Evolutionary conservation across 331 rosid genomes (phyloP).

Genomic region (Saraca asoca): DNA sequence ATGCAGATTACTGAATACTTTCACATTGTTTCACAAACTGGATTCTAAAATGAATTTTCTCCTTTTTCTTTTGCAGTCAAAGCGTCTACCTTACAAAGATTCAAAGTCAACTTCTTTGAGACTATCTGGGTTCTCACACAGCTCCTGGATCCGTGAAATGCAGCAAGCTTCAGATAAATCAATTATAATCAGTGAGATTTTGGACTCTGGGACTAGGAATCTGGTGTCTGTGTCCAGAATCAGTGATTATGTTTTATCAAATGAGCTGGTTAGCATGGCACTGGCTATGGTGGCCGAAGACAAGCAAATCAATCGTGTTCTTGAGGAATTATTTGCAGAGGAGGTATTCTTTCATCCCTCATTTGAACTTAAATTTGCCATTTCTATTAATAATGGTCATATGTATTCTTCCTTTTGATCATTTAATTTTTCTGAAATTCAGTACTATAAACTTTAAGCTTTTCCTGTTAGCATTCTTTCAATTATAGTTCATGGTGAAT

Average conservation of each 20-base stretch:
- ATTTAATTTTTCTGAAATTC: not conserved
- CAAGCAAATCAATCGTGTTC: slow-evolving; percentile 97
- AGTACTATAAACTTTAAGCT: no score
- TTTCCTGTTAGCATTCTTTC: no score
- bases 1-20: not conserved
- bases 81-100: slow-evolving; percentile 86
- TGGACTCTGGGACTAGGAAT: slow-evolving; percentile 97
- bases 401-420: slow-evolving; percentile 21
- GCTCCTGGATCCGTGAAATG: slow-evolving; percentile 96
- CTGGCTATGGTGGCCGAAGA: slow-evolving; percentile 99
- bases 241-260: slow-evolving; percentile 93
- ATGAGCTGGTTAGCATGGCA: slow-evolving; percentile 99
- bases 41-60: slow-evolving; percentile 12
- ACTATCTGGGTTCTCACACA: slow-evolving; percentile 82
- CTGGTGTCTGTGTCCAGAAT: slow-evolving; percentile 95
- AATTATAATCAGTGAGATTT: slow-evolving; percentile 91
- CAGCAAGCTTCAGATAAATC: slow-evolving; percentile 95
- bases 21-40: slow-evolving; percentile 23
- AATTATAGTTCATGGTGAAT: no score
- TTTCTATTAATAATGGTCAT: no score
- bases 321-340: slow-evolving; percentile 95
- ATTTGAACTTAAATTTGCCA: slow-evolving; percentile 25
- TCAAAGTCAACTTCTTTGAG: slow-evolving; percentile 62
- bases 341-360: slow-evolving; percentile 50
- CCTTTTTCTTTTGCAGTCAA: slow-evolving; percentile 58